phyloP scores from a whole-genome alignment of 139 green algal genomes.

The Pycnococcus provasolii region DNA sequence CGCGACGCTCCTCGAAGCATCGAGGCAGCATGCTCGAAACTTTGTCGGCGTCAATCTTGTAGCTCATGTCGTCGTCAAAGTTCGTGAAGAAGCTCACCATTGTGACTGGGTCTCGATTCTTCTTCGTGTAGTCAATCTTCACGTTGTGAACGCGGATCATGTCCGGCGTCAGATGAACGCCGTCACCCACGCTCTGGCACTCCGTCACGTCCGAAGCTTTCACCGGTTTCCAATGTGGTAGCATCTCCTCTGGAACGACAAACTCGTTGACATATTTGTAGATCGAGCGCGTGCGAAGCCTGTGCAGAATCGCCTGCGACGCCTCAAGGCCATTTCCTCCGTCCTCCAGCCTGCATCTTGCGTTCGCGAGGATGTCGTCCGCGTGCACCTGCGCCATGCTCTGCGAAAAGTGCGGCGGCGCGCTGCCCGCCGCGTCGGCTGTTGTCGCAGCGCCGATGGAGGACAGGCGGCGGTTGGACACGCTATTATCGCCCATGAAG shows the following conservation, averaged over 20 bases:
- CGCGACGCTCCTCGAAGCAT: constrained; percentile 8
- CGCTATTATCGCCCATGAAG: too few species aligned
- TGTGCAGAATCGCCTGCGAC: constrained; percentile 16
- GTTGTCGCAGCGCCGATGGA: too few species aligned
- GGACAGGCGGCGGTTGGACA: too few species aligned
- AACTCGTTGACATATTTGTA: constrained; percentile 34
- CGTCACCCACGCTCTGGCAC: constrained; percentile 11
- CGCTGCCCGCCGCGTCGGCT: too few species aligned
- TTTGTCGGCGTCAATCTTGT: neutral
- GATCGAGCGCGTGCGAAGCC: constrained; percentile 21
- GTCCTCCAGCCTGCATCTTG: too few species aligned
- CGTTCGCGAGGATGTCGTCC: too few species aligned
- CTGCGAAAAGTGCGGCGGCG: too few species aligned
- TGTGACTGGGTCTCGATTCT: constrained; percentile 18
- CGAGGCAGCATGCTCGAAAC: constrained; percentile 5
- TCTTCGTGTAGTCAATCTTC: constrained; percentile 30
- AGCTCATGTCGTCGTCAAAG: neutral
- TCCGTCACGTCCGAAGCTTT: constrained; percentile 11
- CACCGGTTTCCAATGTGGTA: constrained; percentile 24
- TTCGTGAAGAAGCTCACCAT: constrained; percentile 15
- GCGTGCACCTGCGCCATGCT: too few species aligned
- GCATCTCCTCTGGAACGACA: constrained; percentile 15
- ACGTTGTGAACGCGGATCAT: constrained; percentile 27
- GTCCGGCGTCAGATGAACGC: constrained; percentile 17
- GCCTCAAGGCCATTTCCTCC: neutral